Base-by-base conservation (phyloP, 2,329 filamentous ascomycete species). In the Nakataea oryzae region DNA sequence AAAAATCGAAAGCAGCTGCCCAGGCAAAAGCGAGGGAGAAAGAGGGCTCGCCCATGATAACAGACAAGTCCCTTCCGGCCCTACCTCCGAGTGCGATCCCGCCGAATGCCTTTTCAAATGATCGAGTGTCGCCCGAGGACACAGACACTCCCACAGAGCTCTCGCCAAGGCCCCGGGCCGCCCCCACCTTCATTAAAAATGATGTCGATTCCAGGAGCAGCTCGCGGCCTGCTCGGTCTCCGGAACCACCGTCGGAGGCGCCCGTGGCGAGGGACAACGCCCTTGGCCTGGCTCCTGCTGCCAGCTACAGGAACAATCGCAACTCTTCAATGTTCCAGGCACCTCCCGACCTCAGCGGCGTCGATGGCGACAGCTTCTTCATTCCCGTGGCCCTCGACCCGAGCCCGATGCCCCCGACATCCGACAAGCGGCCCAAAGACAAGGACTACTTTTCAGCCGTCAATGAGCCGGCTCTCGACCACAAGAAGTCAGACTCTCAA, bases 61-160 rank as follows among this genome's bases (percentile, higher is more conserved):
- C 90, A 54, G 93, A 99, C 73, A 97, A 97, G 74, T 96, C 92
- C 8, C 79, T 99, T 47, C 95, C 95, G 26, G 95, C 95, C 29
- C 81, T 97, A 28, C 95, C 93, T 32, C 89, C 90, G 7, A 91
- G 85, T 68, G 88, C 87, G 32, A 80, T 86, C 34, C 80, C 85
- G 47, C 81, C 82, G 54, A 84, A 81, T 66, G 80, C 83, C 3
- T 89, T 88, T 69, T 83, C 84, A 78, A 72, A 80, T 74, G 70
- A 86, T 71, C 71, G 86, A 76, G 74, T 80, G 73, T 74, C 87
- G 57, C 76, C 81, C 59, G 57, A 58, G 21, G 83, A 89, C 65
- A 85, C 83, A 34, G 86, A 89, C 64, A 86, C 83, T 8, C 86
- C 87, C 3, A 86, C 84, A 57, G 89, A 93, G 68, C 76, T 88